Conservation (phyloP, 352 stramenopile genomes). For the Phytophthora pinifolia region DNA sequence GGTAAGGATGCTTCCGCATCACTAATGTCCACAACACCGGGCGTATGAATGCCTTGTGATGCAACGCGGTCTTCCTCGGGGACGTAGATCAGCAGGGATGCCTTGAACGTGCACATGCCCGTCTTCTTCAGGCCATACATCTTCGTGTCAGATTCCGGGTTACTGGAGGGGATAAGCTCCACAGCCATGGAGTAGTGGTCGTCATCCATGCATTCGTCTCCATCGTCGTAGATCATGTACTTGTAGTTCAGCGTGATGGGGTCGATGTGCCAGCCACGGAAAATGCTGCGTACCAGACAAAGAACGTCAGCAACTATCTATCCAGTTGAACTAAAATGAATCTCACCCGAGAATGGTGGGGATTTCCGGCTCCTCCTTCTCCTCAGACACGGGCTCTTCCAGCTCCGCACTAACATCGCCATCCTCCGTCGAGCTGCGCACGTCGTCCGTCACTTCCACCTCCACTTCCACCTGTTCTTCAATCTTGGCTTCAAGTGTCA, state of each 20-base stretch:
- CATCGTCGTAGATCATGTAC: conserved; percentile 76
- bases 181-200: conserved; percentile 48
- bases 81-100: conserved; percentile 52
- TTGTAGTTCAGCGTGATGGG: conserved; percentile 80
- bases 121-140: conserved; percentile 59
- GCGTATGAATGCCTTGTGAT: conserved; percentile 57
- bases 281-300: conserved; percentile 46
- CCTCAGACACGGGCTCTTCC: conserved; percentile 16
- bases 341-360: conserved; percentile 56
- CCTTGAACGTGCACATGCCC: conserved; percentile 57
- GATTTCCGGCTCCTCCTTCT: conserved; percentile 25
- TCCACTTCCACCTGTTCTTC: conserved; percentile 27
- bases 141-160: conserved; percentile 36
- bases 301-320: conserved; percentile 8
- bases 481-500: conserved; percentile 46
- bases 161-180: conserved; percentile 52
- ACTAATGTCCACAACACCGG: conserved; percentile 68
- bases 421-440: conserved; percentile 7
- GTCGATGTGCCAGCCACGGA: conserved; percentile 77
- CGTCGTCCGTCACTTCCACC: conserved; percentile 24
- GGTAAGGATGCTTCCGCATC: conserved; percentile 52
- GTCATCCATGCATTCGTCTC: conserved; percentile 56
- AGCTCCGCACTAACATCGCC: conserved; percentile 10
- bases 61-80: conserved; percentile 40
- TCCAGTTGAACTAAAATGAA: not conserved